These are phyloP conservation scores for Chrysochromulina tobinii DNA, from an alignment of 78 protist species.

Conservation along the genomic window DNA sequence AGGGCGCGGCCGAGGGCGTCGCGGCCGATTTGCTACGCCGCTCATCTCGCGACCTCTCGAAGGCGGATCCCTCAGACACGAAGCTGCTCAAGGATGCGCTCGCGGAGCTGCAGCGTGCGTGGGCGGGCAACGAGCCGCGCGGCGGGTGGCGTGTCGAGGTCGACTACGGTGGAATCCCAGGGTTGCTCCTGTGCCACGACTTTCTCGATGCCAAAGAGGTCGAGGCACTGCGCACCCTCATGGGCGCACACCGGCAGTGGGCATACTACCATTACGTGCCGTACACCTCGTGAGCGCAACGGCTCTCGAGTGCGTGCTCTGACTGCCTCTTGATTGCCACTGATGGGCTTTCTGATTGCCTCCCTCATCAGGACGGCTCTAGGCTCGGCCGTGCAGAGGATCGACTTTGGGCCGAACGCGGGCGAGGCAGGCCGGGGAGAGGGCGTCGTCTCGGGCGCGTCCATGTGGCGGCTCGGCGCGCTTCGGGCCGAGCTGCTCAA, in stretches of 20 bases:
- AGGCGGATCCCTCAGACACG: neutral
- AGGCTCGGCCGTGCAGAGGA: neutral
- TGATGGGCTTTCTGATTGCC: too few relatives aligned
- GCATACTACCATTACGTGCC: neutral
- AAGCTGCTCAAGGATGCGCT: neutral
- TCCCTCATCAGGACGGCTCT: neutral
- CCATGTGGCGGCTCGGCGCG: neutral
- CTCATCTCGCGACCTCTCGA: neutral
- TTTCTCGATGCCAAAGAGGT: neutral
- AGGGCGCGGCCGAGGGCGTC: neutral
- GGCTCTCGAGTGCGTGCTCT: too few relatives aligned
- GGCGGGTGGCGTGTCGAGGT: neutral
- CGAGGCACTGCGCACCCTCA: neutral
- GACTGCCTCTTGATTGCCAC: too few relatives aligned
- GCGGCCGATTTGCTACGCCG: neutral
- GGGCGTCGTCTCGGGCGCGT: neutral
- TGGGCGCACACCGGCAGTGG: slow-evolving; percentile 20
- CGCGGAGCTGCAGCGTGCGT: neutral
- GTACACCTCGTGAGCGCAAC: too few relatives aligned
- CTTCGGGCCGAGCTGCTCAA: neutral
- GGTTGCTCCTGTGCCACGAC: neutral
- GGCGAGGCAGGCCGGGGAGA: neutral
- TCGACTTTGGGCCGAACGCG: neutral
- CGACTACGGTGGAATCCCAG: neutral
- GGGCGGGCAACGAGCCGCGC: neutral